Evolutionary conservation across 2,329 filamentous ascomycete genomes (phyloP), one percentile per base, ranked within the genome.

Genomic region (Myriangium duriaei): DNA sequence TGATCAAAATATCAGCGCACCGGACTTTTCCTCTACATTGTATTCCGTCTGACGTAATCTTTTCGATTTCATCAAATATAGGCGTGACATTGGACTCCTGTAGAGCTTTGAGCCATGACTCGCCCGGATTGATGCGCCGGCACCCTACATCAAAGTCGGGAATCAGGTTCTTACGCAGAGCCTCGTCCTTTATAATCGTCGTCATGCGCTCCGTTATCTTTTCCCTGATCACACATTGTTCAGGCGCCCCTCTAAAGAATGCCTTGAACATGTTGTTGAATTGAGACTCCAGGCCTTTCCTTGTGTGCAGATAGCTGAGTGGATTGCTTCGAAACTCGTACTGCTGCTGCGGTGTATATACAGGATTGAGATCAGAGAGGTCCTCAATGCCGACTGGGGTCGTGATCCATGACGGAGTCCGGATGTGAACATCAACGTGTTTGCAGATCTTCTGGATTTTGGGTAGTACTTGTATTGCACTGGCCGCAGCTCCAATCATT

Each of bases 231-330:
- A 49, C 41, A 55, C 62, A n/a, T 60, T 56, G 5, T 52, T 67
- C 64, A 35, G 58, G 40, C 5, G 58, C 62, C n/a, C 62, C 64
- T 47, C 67, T 69, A 45, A 67, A 54, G 47, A 70, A 69, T 51
- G 71, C 65, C 32, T 65, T 66, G 57, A 72, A 73, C 4, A 65
- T 58, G 32, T 63, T 61, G 42, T 71, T 72, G 11, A 73, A 56
- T 42, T 67, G 64, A 42, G 61, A 60, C 42, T 69, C 64, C 39
- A 68, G 59, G 38, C 62, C 56, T 47, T 65, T 66, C 42, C 63
- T 59, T 44, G 67, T 67, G 43, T 64, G 61, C 18, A 65, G 54
- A 36, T 66, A 65, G 29, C 61, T 61, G 26, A 58, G 50, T 0
- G 64, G 62, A 35, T 66, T 58, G 3, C 61, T 45, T 34, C 53